Evolutionary conservation across 2,329 filamentous ascomycete genomes (phyloP).

Genomic region (Claviceps capensis): DNA sequence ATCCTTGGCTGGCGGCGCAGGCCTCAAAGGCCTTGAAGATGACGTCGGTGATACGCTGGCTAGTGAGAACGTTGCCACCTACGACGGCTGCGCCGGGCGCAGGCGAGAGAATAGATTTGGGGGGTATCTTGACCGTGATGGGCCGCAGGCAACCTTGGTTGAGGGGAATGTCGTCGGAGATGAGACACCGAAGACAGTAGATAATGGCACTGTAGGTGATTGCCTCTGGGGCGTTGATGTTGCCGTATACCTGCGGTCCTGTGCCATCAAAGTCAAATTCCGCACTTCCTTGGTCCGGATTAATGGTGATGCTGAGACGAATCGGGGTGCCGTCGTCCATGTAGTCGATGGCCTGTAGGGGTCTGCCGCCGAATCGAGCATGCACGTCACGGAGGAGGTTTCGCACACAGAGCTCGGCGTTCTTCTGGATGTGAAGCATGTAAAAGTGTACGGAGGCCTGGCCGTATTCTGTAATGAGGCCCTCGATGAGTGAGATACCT

Average conservation of each 20-base stretch:
- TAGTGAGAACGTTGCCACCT: constrained; percentile 57
- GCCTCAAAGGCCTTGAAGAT: constrained; percentile 59
- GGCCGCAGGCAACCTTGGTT: constrained; percentile 73
- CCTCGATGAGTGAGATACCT: constrained; percentile 67
- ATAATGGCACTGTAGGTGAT: constrained; percentile 81
- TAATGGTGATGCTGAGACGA: constrained; percentile 58
- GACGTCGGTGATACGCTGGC: constrained; percentile 30
- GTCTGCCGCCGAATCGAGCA: constrained; percentile 54
- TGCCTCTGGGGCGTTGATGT: constrained; percentile 69
- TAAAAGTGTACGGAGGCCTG: constrained; percentile 70
- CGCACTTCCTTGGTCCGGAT: constrained; percentile 61
- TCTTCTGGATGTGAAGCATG: constrained; percentile 69
- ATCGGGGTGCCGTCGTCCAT: constrained; percentile 82
- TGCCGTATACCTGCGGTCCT: constrained; percentile 66
- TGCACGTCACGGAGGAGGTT: constrained; percentile 58
- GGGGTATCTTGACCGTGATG: constrained; percentile 60
- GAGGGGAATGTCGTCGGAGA: constrained; percentile 67
- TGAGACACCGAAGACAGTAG: constrained; percentile 68
- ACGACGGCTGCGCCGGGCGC: constrained; percentile 69
- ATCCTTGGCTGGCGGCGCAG: constrained; percentile 66
- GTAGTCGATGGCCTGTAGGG: constrained; percentile 59
- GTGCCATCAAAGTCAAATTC: constrained; percentile 72
- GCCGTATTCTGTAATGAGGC: constrained; percentile 64
- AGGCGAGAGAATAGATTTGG: constrained; percentile 59
- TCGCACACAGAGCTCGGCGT: constrained; percentile 62